Conservation (phyloP, 2,329 filamentous ascomycete species). For the Exserohilum rostratum region DNA sequence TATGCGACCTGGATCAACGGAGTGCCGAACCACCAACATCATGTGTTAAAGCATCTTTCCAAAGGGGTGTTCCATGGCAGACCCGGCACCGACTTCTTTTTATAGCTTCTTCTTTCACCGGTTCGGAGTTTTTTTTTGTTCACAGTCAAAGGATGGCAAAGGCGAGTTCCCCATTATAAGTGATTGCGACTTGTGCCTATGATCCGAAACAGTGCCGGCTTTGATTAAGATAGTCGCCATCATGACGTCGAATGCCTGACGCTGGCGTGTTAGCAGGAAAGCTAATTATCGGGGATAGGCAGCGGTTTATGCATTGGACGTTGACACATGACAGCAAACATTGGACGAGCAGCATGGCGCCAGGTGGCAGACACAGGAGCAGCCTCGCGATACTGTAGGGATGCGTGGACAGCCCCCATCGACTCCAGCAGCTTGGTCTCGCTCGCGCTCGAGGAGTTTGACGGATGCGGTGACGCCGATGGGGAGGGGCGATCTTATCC, state of each 20-base stretch:
- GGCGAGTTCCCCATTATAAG: too few relatives aligned
- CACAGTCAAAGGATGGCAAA: too few relatives aligned
- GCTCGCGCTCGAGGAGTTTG: neutral
- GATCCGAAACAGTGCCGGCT: too few relatives aligned
- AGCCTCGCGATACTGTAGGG: neutral
- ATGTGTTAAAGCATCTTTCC: too few relatives aligned
- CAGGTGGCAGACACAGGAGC: neutral
- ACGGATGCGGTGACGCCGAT: neutral
- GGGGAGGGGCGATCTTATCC: neutral
- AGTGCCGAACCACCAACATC: too few relatives aligned
- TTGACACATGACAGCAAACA: constrained; percentile 4
- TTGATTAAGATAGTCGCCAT: neutral
- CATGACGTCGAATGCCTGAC: neutral
- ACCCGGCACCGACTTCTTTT: too few relatives aligned
- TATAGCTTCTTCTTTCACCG: too few relatives aligned
- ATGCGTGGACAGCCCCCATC: too few relatives aligned
- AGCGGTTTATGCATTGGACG: neutral
- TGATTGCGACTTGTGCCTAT: too few relatives aligned
- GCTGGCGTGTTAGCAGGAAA: neutral
- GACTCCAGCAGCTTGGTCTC: neutral
- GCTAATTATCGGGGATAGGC: neutral
- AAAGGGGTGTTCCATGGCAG: too few relatives aligned
- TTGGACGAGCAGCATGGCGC: neutral
- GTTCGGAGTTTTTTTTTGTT: too few relatives aligned
- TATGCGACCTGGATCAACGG: too few relatives aligned